Evolutionary conservation across 192 early-diverging fungal genomes (phyloP).

Genomic region (Thamnidium elegans): DNA sequence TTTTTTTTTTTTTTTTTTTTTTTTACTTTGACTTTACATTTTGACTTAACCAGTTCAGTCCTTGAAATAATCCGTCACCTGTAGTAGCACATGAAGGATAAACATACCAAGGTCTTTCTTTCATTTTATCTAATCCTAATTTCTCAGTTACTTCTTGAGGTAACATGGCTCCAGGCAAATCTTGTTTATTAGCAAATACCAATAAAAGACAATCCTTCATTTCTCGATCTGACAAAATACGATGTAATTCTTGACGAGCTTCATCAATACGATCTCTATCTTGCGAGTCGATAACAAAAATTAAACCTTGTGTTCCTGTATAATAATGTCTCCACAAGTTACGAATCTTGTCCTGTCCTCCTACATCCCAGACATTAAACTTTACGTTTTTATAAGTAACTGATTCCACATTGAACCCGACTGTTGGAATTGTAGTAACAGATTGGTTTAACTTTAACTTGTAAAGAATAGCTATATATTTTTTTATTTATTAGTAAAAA

Average conservation of each 20-base stretch:
- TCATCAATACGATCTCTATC: conserved; percentile 87
- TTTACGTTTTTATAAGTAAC: conserved; percentile 78
- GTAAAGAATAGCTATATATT: conserved; percentile 82
- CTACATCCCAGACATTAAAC: conserved; percentile 61
- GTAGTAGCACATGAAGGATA: conserved; percentile 80
- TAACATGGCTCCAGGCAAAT: conserved; percentile 60
- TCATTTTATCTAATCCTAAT: conserved; percentile 80
- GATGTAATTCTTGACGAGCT: conserved; percentile 78
- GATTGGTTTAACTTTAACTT: conserved; percentile 98
- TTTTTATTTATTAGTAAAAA: not conserved
- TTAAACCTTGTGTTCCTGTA: conserved; percentile 78
- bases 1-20: not conserved
- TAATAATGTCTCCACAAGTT: conserved; percentile 87
- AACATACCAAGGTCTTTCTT: conserved; percentile 88
- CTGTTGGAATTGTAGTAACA: conserved; percentile 97
- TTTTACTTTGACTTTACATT: conserved; percentile 51
- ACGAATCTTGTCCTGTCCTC: conserved; percentile 90
- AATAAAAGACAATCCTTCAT: conserved; percentile 81
- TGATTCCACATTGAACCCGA: conserved; percentile 88
- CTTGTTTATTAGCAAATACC: conserved; percentile 62
- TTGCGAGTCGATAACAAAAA: conserved; percentile 87
- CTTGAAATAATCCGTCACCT: conserved; percentile 79
- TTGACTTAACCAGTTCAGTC: conserved; percentile 80
- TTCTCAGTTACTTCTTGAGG: conserved; percentile 89
- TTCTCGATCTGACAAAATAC: conserved; percentile 79